Conservation (phyloP, 139 green algal genomes). For the Picochlorum sp. region DNA sequence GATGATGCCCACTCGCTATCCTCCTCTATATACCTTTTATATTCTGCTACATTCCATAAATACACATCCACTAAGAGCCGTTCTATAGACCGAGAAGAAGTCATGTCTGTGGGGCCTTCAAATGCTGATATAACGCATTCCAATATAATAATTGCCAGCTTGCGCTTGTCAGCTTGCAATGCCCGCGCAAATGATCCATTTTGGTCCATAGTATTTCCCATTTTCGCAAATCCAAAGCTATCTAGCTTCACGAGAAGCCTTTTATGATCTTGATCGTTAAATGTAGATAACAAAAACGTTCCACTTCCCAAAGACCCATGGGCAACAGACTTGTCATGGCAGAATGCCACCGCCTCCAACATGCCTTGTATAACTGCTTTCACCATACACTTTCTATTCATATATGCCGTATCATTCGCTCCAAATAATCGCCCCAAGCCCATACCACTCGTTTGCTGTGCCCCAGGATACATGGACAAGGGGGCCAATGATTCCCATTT, state of each 20-base stretch:
- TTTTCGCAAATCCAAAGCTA: slow-evolving; percentile 62
- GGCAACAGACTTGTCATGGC: slow-evolving; percentile 45
- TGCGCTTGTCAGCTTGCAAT: slow-evolving; percentile 15
- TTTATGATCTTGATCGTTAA: slow-evolving; percentile 34
- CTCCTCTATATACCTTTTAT: slow-evolving; percentile 27
- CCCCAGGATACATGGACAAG: slow-evolving; percentile 43
- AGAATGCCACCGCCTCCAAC: slow-evolving; percentile 47
- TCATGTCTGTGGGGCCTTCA: background rate
- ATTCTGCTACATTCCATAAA: slow-evolving; percentile 20
- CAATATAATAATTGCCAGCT: slow-evolving; percentile 25
- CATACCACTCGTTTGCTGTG: slow-evolving; percentile 26
- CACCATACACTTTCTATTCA: slow-evolving; percentile 30
- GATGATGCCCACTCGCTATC: slow-evolving; percentile 26
- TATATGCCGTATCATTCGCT: slow-evolving; percentile 5
- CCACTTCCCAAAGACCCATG: slow-evolving; percentile 62
- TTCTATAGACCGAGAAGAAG: slow-evolving; percentile 4
- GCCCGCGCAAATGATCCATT: slow-evolving; percentile 13
- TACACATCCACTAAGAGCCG: slow-evolving; percentile 26
- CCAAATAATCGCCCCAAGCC: slow-evolving; percentile 30
- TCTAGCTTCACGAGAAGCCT: slow-evolving; percentile 65
- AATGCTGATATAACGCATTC: slow-evolving; percentile 23
- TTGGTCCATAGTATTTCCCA: slow-evolving; percentile 3
- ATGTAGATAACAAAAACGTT: slow-evolving; percentile 52
- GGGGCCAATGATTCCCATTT: slow-evolving; percentile 56
- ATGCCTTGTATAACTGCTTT: slow-evolving; percentile 28